Conservation (phyloP, 345 rosid species). For the Turritis glabra region DNA sequence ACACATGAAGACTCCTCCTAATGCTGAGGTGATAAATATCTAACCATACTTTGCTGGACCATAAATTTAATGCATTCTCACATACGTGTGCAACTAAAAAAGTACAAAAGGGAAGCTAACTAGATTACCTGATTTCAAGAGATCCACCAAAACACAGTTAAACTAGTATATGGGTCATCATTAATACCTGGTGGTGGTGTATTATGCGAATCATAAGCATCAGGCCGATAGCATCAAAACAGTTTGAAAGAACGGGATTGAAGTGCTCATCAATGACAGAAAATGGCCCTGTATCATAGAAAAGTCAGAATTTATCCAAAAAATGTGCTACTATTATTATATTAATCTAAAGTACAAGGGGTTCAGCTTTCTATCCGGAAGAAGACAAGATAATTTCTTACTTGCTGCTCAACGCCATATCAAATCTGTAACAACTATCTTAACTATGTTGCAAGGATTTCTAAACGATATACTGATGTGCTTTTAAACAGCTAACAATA, state of each 20-base stretch:
- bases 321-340: constrained; percentile 14
- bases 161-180: neutral
- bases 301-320: neutral
- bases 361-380: neutral
- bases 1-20: constrained; percentile 10
- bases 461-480: constrained; percentile 5
- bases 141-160: neutral
- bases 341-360: neutral
- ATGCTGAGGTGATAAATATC: neutral
- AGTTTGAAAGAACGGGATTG: constrained; percentile 77
- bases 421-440: neutral
- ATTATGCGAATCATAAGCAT: constrained; percentile 98
- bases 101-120: constrained; percentile 3
- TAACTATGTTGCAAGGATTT: constrained; percentile 13
- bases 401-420: constrained; percentile 7
- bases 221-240: constrained; percentile 94
- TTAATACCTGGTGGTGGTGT: constrained; percentile 91
- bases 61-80: constrained; percentile 14
- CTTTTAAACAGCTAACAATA: constrained; percentile 7
- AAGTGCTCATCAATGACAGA: constrained; percentile 95
- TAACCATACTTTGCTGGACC: constrained; percentile 15
- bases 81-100: neutral
- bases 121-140: neutral
- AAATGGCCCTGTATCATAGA: constrained; percentile 75
- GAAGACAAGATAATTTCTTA: neutral